These are phyloP conservation scores for Ustilago lituana DNA, from an alignment of 1,284 basidiomycete genomes.

Conservation along the genomic window DNA sequence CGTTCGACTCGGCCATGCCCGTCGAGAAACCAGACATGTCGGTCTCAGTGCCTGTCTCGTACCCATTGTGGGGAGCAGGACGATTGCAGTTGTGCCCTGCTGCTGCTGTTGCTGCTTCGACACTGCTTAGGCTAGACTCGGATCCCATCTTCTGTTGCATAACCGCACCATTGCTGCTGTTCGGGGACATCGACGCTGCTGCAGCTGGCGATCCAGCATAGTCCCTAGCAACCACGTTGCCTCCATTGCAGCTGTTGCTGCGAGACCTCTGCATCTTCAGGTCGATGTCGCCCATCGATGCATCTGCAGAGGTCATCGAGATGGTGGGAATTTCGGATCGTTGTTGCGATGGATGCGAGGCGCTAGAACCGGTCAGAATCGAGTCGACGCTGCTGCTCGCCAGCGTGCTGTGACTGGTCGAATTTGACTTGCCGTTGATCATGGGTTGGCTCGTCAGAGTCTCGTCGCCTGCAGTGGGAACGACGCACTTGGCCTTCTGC, in stretches of 20 bases:
- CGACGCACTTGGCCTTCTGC: neutral
- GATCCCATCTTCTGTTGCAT: constrained; percentile 24
- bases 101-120: constrained; percentile 9
- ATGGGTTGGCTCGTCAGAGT: constrained; percentile 8
- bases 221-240: constrained; percentile 21
- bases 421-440: constrained; percentile 7
- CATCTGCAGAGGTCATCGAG: constrained; percentile 38
- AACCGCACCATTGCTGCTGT: constrained; percentile 8
- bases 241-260: constrained; percentile 1
- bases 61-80: constrained; percentile 19
- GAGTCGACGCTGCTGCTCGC: constrained; percentile 37
- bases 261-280: constrained; percentile 6
- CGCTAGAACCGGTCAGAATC: constrained; percentile 31
- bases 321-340: constrained; percentile 41
- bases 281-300: constrained; percentile 7
- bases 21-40: constrained; percentile 46
- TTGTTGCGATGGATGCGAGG: constrained; percentile 20
- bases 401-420: constrained; percentile 26
- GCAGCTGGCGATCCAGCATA: constrained; percentile 14
- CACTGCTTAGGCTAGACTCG: constrained; percentile 38
- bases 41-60: constrained; percentile 48
- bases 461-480: constrained; percentile 10
- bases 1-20: constrained; percentile 38
- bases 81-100: constrained; percentile 1
- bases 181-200: constrained; percentile 1